Conservation (phyloP, 768 basidiomycete species). For the Amanita subjunquillea region DNA sequence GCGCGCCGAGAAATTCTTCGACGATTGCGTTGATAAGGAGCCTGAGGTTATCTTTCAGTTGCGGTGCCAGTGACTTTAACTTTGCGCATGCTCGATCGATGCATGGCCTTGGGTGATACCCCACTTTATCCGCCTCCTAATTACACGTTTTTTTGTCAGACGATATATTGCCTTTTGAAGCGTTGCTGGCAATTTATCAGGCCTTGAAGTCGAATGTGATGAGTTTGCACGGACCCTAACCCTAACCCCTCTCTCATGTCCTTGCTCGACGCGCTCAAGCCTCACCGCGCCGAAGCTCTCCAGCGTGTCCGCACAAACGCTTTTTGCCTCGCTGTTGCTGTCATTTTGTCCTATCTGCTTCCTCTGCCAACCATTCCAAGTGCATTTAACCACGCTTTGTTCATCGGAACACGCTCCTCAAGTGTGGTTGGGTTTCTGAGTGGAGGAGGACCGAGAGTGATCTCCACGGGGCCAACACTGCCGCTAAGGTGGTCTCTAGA, state of each 20-base stretch:
- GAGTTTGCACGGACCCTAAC: background rate
- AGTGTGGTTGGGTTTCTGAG: background rate
- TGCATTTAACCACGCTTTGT: constrained; percentile 19
- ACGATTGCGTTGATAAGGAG: too few relatives aligned
- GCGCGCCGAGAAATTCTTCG: too few relatives aligned
- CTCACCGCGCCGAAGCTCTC: constrained; percentile 34
- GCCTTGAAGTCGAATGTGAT: too few relatives aligned
- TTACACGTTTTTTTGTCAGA: too few relatives aligned
- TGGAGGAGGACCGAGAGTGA: background rate
- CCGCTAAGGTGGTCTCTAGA: constrained; percentile 19
- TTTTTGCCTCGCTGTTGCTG: constrained; percentile 21
- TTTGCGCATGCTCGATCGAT: too few relatives aligned
- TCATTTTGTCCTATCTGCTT: constrained; percentile 26
- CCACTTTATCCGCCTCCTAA: too few relatives aligned
- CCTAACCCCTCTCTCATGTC: background rate
- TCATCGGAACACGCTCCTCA: background rate
- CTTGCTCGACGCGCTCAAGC: constrained; percentile 24
- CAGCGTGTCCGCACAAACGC: constrained; percentile 31
- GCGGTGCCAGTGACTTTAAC: too few relatives aligned
- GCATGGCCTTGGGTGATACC: too few relatives aligned
- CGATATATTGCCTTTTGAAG: too few relatives aligned
- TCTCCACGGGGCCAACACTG: background rate
- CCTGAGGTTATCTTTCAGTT: too few relatives aligned
- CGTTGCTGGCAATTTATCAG: too few relatives aligned
- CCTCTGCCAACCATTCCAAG: constrained; percentile 29